phyloP scores from a whole-genome alignment of 441 rosid genomes.

The Populus hybrid region DNA sequence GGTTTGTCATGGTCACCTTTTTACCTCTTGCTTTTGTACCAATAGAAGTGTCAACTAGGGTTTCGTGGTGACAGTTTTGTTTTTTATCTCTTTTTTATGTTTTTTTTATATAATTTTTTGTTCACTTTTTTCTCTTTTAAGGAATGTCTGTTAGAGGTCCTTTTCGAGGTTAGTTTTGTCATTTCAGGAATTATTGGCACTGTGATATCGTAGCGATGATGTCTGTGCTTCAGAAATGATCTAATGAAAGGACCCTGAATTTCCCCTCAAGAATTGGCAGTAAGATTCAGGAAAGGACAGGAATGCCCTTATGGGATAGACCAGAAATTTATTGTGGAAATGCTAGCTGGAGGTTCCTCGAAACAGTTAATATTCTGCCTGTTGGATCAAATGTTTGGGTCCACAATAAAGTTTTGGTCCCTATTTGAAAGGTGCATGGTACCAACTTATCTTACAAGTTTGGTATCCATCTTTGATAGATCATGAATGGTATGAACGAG shows the following conservation, averaged over 20 bases:
- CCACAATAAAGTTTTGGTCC: constrained; percentile 25
- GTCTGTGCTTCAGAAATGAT: background rate
- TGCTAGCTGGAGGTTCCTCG: constrained; percentile 43
- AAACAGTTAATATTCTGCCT: constrained; percentile 28
- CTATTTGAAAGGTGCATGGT: constrained; percentile 24
- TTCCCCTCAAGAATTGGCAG: background rate
- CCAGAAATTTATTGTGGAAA: constrained; percentile 14
- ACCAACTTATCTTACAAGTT: constrained; percentile 43
- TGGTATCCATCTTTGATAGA: constrained; percentile 35
- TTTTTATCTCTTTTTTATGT: too few species aligned
- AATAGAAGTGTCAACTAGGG: constrained; percentile 15
- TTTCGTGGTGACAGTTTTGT: constrained; percentile 27
- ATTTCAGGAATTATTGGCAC: background rate
- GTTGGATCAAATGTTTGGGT: constrained; percentile 29
- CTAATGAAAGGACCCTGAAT: background rate
- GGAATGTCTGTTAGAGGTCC: constrained; percentile 22
- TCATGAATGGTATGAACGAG: background rate
- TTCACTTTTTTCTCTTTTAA: background rate
- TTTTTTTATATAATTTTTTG: background rate
- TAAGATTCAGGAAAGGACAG: constrained; percentile 10
- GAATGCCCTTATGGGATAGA: constrained; percentile 18
- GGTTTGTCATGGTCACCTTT: constrained; percentile 35
- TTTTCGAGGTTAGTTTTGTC: constrained; percentile 36
- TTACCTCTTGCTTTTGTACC: constrained; percentile 32
- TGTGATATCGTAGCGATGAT: background rate